A percentile compares a stretch with the other conserved stretches of the same genome.
phyloP scores from a whole-genome alignment of 768 basidiomycete genomes.

The Boletus rex-veris region DNA sequence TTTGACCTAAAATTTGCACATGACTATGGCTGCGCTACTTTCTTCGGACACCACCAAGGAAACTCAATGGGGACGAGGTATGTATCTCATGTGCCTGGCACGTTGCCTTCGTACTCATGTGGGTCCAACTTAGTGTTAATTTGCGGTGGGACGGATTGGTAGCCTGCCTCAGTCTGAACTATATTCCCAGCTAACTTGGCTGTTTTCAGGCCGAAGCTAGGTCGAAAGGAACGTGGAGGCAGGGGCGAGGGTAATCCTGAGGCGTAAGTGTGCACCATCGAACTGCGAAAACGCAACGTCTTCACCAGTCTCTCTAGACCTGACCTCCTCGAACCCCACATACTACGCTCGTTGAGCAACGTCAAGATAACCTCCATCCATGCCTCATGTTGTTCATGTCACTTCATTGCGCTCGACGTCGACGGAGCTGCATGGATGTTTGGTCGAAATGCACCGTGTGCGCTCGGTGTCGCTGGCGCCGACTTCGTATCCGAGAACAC shows the following conservation, averaged over 20 bases:
- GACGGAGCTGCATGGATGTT: constrained; percentile 87
- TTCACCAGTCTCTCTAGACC: constrained; percentile 44
- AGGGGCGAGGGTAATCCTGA: constrained; percentile 40
- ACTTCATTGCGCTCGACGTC: constrained; percentile 69
- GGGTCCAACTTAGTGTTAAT: constrained; percentile 57
- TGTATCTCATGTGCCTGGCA: constrained; percentile 11
- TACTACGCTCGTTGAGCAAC: constrained; percentile 84
- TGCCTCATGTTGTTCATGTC: constrained; percentile 72
- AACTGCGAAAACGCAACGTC: constrained; percentile 2
- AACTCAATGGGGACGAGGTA: constrained; percentile 45
- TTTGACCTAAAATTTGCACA: constrained; percentile 26
- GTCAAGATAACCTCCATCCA: constrained; percentile 70
- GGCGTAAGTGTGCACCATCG: constrained; percentile 23
- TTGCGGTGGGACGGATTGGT: constrained; percentile 89
- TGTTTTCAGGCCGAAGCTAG: constrained; percentile 63
- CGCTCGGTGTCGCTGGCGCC: constrained; percentile 57
- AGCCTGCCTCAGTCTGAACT: constrained; percentile 1
- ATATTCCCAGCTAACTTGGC: constrained; percentile 7
- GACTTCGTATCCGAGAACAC: constrained; percentile 70
- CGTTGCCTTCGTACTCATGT: constrained; percentile 13
- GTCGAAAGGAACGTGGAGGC: constrained; percentile 65
- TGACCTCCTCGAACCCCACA: constrained; percentile 85
- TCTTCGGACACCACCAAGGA: constrained; percentile 26
- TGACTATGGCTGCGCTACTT: constrained; percentile 28
- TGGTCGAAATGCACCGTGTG: constrained; percentile 73